Conservation (phyloP, 2,329 filamentous ascomycete species). For the Periconia sp. region DNA sequence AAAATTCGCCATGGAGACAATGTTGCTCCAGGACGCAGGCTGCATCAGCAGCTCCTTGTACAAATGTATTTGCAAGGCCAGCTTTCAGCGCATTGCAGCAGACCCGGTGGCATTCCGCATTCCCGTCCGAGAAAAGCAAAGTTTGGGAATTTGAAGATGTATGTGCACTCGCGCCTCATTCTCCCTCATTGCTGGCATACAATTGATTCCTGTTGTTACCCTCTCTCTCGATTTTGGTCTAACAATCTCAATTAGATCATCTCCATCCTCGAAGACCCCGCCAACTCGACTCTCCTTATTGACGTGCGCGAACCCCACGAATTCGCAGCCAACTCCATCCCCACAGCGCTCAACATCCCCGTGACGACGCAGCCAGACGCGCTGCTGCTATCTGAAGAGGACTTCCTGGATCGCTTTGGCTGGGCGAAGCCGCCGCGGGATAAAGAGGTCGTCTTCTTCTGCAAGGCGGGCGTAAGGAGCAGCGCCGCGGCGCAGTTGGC, state of each 20-base stretch:
- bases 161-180: too few relatives aligned
- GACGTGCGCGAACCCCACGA: slow-evolving; percentile 76
- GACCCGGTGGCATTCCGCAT: slow-evolving; percentile 40
- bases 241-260: slow-evolving; percentile 28
- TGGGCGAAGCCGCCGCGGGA: slow-evolving; percentile 50
- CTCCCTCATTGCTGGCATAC: too few relatives aligned
- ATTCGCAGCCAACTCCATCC: slow-evolving; percentile 67
- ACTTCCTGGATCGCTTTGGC: slow-evolving; percentile 82
- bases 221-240: too few relatives aligned
- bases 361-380: slow-evolving; percentile 75
- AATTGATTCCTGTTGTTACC: too few relatives aligned
- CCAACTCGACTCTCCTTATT: slow-evolving; percentile 35
- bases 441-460: slow-evolving; percentile 71
- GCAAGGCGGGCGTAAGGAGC: slow-evolving; percentile 86
- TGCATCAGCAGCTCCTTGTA: neutral
- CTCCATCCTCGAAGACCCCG: slow-evolving; percentile 30
- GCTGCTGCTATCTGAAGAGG: slow-evolving; percentile 72
- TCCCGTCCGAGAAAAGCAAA: slow-evolving; percentile 31
- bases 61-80: neutral
- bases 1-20: slow-evolving; percentile 2
- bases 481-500: slow-evolving; percentile 76
- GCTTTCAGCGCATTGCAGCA: slow-evolving; percentile 8
- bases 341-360: slow-evolving; percentile 79
- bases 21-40: neutral
- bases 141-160: slow-evolving; percentile 46